Conservation (phyloP, 1,284 basidiomycete species). For the Fomitopsis pinicola region DNA sequence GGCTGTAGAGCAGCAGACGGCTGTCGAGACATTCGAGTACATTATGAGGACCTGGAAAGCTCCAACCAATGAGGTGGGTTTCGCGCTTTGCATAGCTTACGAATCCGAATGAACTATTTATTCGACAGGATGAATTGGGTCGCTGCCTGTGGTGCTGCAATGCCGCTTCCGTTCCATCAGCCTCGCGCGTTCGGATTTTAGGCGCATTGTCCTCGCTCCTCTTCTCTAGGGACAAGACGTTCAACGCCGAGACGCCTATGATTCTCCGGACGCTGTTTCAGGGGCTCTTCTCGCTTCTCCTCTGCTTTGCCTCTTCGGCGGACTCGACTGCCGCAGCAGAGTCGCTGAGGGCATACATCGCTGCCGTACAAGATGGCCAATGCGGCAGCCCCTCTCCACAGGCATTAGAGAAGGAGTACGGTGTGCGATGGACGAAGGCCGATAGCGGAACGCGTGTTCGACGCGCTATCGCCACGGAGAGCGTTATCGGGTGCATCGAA, state of each 20-base stretch:
- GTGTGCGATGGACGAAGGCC: constrained; percentile 22
- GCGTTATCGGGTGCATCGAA: constrained; percentile 32
- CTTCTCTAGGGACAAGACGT: constrained; percentile 40
- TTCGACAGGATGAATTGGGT: constrained; percentile 43
- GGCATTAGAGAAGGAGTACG: constrained; percentile 35
- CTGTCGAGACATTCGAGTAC: constrained; percentile 59
- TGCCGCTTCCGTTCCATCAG: constrained; percentile 41
- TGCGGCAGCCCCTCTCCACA: constrained; percentile 26
- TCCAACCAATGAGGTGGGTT: constrained; percentile 40
- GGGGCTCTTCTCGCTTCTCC: constrained; percentile 47
- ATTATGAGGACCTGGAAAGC: constrained; percentile 53
- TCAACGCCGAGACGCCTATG: constrained; percentile 38
- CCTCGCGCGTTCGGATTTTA: constrained; percentile 44
- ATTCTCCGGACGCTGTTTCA: constrained; percentile 51
- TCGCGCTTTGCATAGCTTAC: neutral
- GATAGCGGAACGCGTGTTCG: constrained; percentile 27
- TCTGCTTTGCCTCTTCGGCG: constrained; percentile 24
- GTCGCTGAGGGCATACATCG: constrained; percentile 26
- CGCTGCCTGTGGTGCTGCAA: constrained; percentile 67
- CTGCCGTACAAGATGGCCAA: constrained; percentile 24
- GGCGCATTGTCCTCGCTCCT: constrained; percentile 45
- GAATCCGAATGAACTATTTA: neutral
- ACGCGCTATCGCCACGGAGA: constrained; percentile 29
- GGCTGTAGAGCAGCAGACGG: constrained; percentile 50
- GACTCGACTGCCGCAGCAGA: constrained; percentile 20